Evolutionary conservation across 75 land plant genomes (phyloP).

Genomic region (Ceratopteris richardii): DNA sequence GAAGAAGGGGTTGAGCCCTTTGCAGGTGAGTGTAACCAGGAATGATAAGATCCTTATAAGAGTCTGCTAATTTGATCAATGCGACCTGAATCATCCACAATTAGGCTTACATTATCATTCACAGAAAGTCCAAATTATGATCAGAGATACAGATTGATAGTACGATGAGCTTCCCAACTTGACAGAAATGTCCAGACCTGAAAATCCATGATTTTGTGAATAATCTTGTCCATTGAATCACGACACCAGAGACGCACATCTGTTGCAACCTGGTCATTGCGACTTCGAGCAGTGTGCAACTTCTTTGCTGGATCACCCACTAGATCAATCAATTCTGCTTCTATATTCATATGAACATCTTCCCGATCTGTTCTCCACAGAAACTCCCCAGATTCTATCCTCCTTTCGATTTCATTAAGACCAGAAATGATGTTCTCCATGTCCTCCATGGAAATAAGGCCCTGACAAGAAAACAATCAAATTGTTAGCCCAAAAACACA

Average conservation of each 20-base stretch:
- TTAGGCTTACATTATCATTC: not conserved
- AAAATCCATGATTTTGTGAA: constrained; percentile 36
- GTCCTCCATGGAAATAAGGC: constrained; percentile 62
- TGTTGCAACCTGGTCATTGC: constrained; percentile 95
- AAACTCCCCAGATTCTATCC: constrained; percentile 68
- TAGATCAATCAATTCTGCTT: constrained; percentile 83
- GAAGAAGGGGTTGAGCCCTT: constrained; percentile 86
- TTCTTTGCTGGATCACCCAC: constrained; percentile 97
- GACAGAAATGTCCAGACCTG: constrained; percentile 39
- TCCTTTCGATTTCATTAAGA: constrained; percentile 61
- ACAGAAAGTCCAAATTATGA: not conserved
- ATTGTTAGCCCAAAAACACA: too few relatives aligned
- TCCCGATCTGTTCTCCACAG: constrained; percentile 91
- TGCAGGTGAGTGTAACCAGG: constrained; percentile 98
- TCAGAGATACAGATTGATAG: too few relatives aligned
- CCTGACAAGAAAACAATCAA: constrained; percentile 40
- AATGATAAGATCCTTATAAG: constrained; percentile 72
- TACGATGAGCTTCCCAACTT: too few relatives aligned
- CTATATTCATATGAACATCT: constrained; percentile 99
- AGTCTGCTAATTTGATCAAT: constrained; percentile 51
- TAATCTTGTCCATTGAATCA: constrained; percentile 69
- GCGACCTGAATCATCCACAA: constrained; percentile 57
- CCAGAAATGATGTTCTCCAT: constrained; percentile 60
- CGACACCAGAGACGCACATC: constrained; percentile 97
- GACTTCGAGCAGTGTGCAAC: constrained; percentile 93